These are phyloP conservation scores for Tranzscheliella williamsii DNA, from an alignment of 1,284 basidiomycete genomes.

Conservation along the genomic window DNA sequence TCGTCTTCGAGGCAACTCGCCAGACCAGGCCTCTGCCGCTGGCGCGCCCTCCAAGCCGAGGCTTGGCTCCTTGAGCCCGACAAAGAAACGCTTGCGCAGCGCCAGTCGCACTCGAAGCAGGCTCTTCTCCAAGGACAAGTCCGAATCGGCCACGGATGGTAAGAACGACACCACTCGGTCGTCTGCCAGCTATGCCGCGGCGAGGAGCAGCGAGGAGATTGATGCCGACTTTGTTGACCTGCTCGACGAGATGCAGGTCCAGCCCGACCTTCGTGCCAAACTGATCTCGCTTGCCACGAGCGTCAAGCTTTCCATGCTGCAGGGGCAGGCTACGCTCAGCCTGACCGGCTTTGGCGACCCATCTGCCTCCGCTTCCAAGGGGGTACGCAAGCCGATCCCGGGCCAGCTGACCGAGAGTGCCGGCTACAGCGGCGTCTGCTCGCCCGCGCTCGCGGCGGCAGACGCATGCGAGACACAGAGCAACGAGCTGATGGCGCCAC, in stretches of 20 bases:
- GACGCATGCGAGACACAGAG: neutral
- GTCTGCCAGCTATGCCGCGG: slow-evolving; percentile 3
- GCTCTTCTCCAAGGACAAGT: slow-evolving; percentile 29
- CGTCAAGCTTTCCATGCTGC: slow-evolving; percentile 86
- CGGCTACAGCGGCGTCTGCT: slow-evolving; percentile 4
- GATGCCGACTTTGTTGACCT: slow-evolving; percentile 44
- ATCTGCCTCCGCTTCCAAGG: slow-evolving; percentile 11
- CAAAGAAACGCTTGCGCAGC: slow-evolving; percentile 21
- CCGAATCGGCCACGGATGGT: slow-evolving; percentile 18
- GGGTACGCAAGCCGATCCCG: slow-evolving; percentile 30
- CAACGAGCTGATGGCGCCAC: slow-evolving; percentile 32
- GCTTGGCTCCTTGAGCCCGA: slow-evolving; percentile 22
- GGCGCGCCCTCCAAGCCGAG: slow-evolving; percentile 9
- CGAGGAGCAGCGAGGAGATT: slow-evolving; percentile 33
- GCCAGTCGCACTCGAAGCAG: slow-evolving; percentile 26
- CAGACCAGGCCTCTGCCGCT: slow-evolving; percentile 10
- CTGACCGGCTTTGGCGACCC: slow-evolving; percentile 61
- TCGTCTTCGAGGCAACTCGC: slow-evolving; percentile 36
- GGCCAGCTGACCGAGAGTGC: slow-evolving; percentile 18
- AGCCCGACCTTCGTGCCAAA: slow-evolving; percentile 73
- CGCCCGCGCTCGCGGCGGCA: slow-evolving; percentile 5
- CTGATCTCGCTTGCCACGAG: slow-evolving; percentile 75
- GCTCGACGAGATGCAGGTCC: slow-evolving; percentile 67
- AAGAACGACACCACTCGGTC: neutral
- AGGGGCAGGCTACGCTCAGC: slow-evolving; percentile 74